Evolutionary conservation across 139 green algal genomes (phyloP).

Genomic region (Chlorella sorokiniana): DNA sequence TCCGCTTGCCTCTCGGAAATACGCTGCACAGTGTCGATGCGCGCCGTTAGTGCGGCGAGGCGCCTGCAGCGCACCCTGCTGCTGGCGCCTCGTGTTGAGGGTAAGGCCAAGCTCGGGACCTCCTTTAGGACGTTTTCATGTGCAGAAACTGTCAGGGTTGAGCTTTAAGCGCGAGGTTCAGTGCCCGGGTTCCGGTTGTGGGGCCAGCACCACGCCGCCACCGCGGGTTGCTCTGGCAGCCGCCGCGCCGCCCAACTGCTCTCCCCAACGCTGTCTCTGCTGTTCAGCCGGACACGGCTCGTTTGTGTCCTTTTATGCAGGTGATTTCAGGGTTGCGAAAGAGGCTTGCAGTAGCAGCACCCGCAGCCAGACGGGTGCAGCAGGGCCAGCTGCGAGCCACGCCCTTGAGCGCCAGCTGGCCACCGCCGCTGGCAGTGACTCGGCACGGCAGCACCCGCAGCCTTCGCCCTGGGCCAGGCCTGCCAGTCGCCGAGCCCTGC

Average conservation of each 20-base stretch:
- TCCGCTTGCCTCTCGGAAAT: neutral
- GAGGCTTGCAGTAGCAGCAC: too few relatives aligned
- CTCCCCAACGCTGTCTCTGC: too few relatives aligned
- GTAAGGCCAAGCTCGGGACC: neutral
- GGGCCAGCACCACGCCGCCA: too few relatives aligned
- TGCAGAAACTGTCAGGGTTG: too few relatives aligned
- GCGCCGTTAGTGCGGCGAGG: neutral
- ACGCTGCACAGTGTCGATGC: neutral
- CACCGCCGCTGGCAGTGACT: too few relatives aligned
- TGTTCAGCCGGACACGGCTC: too few relatives aligned
- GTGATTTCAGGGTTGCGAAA: too few relatives aligned
- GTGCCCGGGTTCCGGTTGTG: too few relatives aligned
- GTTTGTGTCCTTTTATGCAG: too few relatives aligned
- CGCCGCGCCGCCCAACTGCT: too few relatives aligned
- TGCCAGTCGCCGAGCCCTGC: neutral
- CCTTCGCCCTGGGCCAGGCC: neutral
- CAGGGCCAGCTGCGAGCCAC: neutral
- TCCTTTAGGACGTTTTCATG: neutral
- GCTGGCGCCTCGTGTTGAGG: neutral
- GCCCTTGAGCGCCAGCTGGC: neutral
- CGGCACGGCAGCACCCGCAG: neutral
- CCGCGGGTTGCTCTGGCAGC: too few relatives aligned
- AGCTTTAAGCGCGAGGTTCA: too few relatives aligned
- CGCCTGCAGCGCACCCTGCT: constrained; percentile 2
- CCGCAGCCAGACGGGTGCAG: neutral